Evolutionary conservation across 257 asterid genomes (phyloP).

Genomic region (Solanum medicagineum): DNA sequence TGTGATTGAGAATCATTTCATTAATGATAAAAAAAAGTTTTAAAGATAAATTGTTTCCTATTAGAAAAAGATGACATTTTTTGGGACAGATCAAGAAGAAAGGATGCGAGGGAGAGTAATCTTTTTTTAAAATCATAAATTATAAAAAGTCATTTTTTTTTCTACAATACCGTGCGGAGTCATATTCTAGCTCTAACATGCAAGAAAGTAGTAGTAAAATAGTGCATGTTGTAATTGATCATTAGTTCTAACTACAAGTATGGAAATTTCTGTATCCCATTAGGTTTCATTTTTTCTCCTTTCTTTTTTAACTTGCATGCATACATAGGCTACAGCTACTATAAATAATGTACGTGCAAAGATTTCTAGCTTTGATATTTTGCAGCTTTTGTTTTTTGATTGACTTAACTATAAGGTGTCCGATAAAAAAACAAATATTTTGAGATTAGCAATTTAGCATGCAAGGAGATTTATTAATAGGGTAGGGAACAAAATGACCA

Average conservation of each 20-base stretch:
- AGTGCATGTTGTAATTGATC: not conserved
- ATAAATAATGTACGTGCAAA: not conserved
- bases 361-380: not conserved
- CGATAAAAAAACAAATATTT: not conserved
- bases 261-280: not conserved
- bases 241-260: not conserved
- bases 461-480: not conserved
- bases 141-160: too few species aligned
- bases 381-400: not conserved
- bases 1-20: too few species aligned
- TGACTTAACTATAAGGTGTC: not conserved
- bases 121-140: too few species aligned
- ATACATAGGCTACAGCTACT: not conserved
- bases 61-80: too few species aligned
- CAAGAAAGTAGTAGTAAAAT: not conserved
- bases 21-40: too few species aligned
- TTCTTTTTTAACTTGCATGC: not conserved
- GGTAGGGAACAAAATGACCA: constrained; percentile 23
- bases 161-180: too few species aligned
- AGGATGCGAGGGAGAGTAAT: rapidly evolving
- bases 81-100: too few species aligned
- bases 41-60: too few species aligned
- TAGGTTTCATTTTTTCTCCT: not conserved
- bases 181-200: not conserved
- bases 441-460: not conserved